These are phyloP conservation scores for Dispira parvispora DNA, from an alignment of 192 early-diverging fungal genomes.

Conservation along the genomic window DNA sequence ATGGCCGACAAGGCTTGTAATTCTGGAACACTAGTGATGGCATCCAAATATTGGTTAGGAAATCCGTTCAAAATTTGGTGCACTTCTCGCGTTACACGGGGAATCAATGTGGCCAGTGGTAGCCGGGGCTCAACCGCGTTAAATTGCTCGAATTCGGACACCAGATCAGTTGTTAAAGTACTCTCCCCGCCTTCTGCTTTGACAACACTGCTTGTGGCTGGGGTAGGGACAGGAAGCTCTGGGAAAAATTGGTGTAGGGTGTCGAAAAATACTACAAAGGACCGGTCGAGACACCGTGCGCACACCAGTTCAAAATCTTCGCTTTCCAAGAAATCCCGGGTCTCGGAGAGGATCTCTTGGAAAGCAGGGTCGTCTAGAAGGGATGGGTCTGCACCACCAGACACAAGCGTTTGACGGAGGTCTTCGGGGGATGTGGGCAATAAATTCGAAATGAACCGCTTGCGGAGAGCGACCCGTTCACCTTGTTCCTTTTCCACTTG, in stretches of 20 bases:
- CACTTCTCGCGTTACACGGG: conserved; percentile 44
- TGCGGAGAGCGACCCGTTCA: background rate
- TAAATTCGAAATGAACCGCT: background rate
- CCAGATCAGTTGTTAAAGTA: conserved; percentile 20
- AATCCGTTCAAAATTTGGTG: conserved; percentile 56
- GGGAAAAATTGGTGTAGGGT: conserved; percentile 29
- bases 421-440: background rate
- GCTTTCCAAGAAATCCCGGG: conserved; percentile 73
- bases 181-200: conserved; percentile 7
- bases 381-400: background rate
- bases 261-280: conserved; percentile 25
- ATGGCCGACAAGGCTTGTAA: conserved; percentile 60
- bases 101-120: conserved; percentile 42
- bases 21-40: conserved; percentile 49
- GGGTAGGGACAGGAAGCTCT: conserved; percentile 18
- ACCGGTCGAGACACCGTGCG: conserved; percentile 23
- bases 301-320: conserved; percentile 16
- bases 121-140: conserved; percentile 30
- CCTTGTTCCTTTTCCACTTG: conserved; percentile 32
- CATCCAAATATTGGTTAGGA: conserved; percentile 53
- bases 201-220: background rate
- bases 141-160: conserved; percentile 40
- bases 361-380: conserved; percentile 17
- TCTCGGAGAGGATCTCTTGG: conserved; percentile 63
- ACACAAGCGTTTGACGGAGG: background rate